Evolutionary conservation across 1,139 yeast species (phyloP).

Genomic region (Taphrina deformans): DNA sequence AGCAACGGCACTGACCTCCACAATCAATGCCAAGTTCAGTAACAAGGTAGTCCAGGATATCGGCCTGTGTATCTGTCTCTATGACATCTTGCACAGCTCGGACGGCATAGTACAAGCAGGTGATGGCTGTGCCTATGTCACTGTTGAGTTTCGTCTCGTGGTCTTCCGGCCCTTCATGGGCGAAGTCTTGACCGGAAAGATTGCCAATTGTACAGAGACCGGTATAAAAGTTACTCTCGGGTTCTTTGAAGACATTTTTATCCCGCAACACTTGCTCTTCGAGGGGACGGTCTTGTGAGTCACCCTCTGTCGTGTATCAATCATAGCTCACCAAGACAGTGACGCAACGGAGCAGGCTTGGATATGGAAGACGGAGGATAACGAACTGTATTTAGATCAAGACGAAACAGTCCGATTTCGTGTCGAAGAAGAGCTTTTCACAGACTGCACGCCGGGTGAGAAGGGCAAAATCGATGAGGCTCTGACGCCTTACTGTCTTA

Average conservation of each 20-base stretch:
- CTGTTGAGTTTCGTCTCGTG: constrained; percentile 66
- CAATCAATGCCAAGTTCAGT: constrained; percentile 78
- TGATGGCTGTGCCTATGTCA: constrained; percentile 61
- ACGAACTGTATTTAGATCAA: constrained; percentile 77
- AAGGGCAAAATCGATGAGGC: constrained; percentile 3
- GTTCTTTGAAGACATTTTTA: constrained; percentile 86
- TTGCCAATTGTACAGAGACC: constrained; percentile 77
- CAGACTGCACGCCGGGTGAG: constrained; percentile 60
- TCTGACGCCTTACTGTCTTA: constrained; percentile 30
- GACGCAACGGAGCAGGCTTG: constrained; percentile 74
- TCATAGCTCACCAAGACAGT: constrained; percentile 29
- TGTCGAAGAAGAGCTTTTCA: constrained; percentile 83
- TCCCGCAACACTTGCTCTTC: constrained; percentile 77
- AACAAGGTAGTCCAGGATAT: constrained; percentile 78
- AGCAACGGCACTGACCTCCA: constrained; percentile 70
- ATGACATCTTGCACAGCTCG: constrained; percentile 75
- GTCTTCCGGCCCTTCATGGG: constrained; percentile 94
- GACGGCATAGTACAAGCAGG: constrained; percentile 93
- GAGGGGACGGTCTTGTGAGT: constrained; percentile 63
- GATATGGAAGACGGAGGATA: constrained; percentile 76
- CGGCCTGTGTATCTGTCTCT: constrained; percentile 79
- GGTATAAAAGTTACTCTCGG: constrained; percentile 75
- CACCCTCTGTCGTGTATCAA: background rate
- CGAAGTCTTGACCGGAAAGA: constrained; percentile 92
- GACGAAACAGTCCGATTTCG: constrained; percentile 89